Evolutionary conservation across 768 basidiomycete genomes (phyloP), one percentile per base, ranked within the genome.

Genomic region (Exsudoporus frostii): DNA sequence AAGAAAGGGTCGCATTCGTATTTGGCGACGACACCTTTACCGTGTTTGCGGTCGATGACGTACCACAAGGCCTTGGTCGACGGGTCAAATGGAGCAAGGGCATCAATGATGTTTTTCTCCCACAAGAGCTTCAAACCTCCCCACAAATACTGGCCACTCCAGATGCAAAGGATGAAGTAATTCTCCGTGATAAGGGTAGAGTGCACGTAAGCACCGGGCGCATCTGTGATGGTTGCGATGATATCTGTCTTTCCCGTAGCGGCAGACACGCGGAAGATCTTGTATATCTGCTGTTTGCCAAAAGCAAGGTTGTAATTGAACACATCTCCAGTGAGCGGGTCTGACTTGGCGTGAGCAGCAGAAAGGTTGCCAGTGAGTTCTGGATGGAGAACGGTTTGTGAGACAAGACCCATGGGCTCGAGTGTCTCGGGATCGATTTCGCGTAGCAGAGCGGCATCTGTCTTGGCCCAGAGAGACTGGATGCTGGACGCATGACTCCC

Each of bases 1-100:
- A 75, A 76, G 62, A 75, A 76, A 0, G 73, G 65, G 42, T 66
- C 63, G 40, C 61, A 67, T 50, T 66, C 65, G 58, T 74, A 75
- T 50, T 67, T 70, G 40, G 73, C 68, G 5, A 75, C 61, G 32
- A 76, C 61, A 0, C 74, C 74, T 47, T 62, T 68, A 19, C 63
- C 68, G 25, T 65, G 55, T 50, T 65, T 61, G 44, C 74, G 71
- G 55, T 75, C 73, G 41, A 76, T 52, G 45, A 76, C 66, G 29
- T 72, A 75, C 66, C 73, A 76, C 36, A 69, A 39, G 0, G 71
- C 63, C 37, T 65, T 59, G 22, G 50, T 45, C n/a, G 65, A 55
- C 0, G 65, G 60, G 15, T 71, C 59, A 39, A 72, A 75, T 27
- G 61, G 61, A 39, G 65, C 61, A 36, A 75, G 69, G 13, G 66